Percentiles rank a stretch among this genome's conserved stretches.
Evolutionary conservation across 2,329 filamentous ascomycete species (phyloP).

Genomic region (Pseudovirgaria hyperparasitica): DNA sequence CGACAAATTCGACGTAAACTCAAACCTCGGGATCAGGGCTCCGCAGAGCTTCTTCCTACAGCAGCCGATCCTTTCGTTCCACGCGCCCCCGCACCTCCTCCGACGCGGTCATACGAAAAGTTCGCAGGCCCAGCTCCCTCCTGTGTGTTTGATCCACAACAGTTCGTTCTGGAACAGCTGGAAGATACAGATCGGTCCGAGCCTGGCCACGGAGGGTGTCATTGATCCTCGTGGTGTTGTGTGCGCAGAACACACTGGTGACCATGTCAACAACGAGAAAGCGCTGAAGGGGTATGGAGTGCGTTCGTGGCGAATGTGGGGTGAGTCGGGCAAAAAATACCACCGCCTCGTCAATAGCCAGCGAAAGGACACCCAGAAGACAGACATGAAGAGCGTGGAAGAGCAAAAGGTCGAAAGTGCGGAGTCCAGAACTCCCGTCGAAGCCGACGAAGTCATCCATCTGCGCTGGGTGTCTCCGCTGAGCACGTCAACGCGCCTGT

Average conservation of each 20-base stretch:
- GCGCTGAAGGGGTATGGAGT: conserved; percentile 18
- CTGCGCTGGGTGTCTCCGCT: conserved; percentile 15
- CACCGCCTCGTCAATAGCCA: conserved; percentile 11
- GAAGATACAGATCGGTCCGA: conserved; percentile 16
- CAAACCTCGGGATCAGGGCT: not conserved
- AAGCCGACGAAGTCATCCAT: conserved; percentile 13
- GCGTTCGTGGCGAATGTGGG: conserved; percentile 16
- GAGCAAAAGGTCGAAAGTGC: not conserved
- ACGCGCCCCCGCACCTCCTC: conserved; percentile 15
- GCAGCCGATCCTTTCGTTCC: conserved; percentile 17
- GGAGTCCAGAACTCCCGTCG: not conserved
- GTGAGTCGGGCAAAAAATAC: conserved; percentile 18
- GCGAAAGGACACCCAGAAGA: conserved; percentile 7
- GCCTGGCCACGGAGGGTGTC: conserved; percentile 9
- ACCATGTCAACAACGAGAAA: conserved; percentile 6
- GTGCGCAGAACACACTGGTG: conserved; percentile 11
- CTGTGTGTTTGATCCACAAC: conserved; percentile 14
- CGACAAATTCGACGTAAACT: no score
- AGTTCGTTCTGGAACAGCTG: conserved; percentile 16
- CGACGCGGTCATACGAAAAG: conserved; percentile 11
- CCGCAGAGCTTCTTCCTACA: conserved; percentile 15
- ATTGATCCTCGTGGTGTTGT: conserved; percentile 19
- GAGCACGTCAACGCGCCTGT: conserved; percentile 13
- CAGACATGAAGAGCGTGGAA: conserved; percentile 9
- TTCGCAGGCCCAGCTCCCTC: no score